These are phyloP conservation scores for Salisapilia sapeloensis DNA, from an alignment of 352 stramenopile species.

Conservation along the genomic window DNA sequence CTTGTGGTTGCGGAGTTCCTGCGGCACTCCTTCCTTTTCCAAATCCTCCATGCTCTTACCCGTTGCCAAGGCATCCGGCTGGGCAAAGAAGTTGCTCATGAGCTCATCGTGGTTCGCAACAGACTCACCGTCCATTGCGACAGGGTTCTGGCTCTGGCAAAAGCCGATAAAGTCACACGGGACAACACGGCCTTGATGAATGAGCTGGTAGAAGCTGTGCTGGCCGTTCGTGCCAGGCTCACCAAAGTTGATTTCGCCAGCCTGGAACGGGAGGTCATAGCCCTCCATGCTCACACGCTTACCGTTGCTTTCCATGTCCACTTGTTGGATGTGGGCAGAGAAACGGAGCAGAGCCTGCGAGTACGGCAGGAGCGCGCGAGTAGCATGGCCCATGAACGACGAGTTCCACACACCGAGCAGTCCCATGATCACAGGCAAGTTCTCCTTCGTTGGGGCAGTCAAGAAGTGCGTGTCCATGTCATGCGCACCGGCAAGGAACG, in stretches of 20 bases:
- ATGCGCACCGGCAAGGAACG: slow-evolving; percentile 92
- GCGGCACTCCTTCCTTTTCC: slow-evolving; percentile 83
- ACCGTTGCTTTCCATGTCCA: slow-evolving; percentile 99
- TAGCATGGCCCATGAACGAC: slow-evolving; percentile 92
- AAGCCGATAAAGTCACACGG: slow-evolving; percentile 98
- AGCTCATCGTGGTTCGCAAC: slow-evolving; percentile 98
- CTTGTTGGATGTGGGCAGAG: slow-evolving; percentile 94
- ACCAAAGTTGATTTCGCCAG: slow-evolving; percentile 95
- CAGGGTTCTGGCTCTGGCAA: slow-evolving; percentile 86
- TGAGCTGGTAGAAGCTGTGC: slow-evolving; percentile 98
- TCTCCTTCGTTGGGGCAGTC: slow-evolving; percentile 80
- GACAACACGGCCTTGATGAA: slow-evolving; percentile 96
- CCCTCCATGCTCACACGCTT: slow-evolving; percentile 95
- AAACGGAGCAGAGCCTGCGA: slow-evolving; percentile 91
- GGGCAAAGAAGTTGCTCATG: slow-evolving; percentile 99
- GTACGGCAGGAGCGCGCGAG: slow-evolving; percentile 85
- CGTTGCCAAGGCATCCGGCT: slow-evolving; percentile 94
- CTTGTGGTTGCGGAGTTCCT: slow-evolving; percentile 90
- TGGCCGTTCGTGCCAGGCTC: slow-evolving; percentile 97
- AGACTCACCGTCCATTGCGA: slow-evolving; percentile 50
- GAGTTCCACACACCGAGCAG: slow-evolving; percentile 97
- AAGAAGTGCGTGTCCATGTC: slow-evolving; percentile 97
- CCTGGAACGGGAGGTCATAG: slow-evolving; percentile 83
- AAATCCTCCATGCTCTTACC: slow-evolving; percentile 93
- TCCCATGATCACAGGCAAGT: slow-evolving; percentile 95